A percentile compares a stretch with the other conserved stretches of the same genome.
These are phyloP conservation scores for Capronia epimyces DNA, from an alignment of 2,329 filamentous ascomycete species.

Conservation along the genomic window DNA sequence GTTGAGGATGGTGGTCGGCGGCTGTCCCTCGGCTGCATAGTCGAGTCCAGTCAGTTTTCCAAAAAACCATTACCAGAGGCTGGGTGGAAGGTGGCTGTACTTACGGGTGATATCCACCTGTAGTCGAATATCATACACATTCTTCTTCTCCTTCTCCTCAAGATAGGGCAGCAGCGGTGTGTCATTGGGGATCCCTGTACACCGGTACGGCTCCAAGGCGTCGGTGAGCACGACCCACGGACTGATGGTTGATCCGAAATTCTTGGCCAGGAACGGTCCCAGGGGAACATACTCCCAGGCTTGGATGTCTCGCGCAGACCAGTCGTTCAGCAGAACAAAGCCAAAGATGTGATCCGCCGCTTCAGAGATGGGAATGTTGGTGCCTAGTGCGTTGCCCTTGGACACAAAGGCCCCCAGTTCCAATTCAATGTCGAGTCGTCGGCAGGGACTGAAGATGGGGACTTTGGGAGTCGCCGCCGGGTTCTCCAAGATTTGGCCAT, in stretches of 20 bases:
- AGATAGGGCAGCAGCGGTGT: slow-evolving; percentile 58
- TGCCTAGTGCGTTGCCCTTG: slow-evolving; percentile 59
- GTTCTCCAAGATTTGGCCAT: slow-evolving; percentile 66
- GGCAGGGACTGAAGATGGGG: slow-evolving; percentile 59
- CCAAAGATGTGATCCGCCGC: slow-evolving; percentile 72
- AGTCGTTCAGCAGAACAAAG: slow-evolving; percentile 78
- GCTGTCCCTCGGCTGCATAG: slow-evolving; percentile 38
- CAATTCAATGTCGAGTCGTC: slow-evolving; percentile 70
- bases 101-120: slow-evolving; percentile 59
- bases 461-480: slow-evolving; percentile 56
- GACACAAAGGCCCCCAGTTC: slow-evolving; percentile 73
- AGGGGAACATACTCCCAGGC: slow-evolving; percentile 78
- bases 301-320: slow-evolving; percentile 78
- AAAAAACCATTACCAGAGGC: not conserved
- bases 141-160: slow-evolving; percentile 53
- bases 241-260: slow-evolving; percentile 71
- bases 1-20: slow-evolving; percentile 53
- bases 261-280: slow-evolving; percentile 78
- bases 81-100: slow-evolving; percentile 25
- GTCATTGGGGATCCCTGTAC: slow-evolving; percentile 51
- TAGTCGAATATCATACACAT: slow-evolving; percentile 64
- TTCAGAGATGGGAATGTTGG: slow-evolving; percentile 56
- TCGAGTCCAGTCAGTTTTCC: not conserved
- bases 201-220: slow-evolving; percentile 64
- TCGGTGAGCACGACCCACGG: slow-evolving; percentile 74